Conservation (phyloP, 805 yeast genomes). For the Metschnikowia hibisci region DNA sequence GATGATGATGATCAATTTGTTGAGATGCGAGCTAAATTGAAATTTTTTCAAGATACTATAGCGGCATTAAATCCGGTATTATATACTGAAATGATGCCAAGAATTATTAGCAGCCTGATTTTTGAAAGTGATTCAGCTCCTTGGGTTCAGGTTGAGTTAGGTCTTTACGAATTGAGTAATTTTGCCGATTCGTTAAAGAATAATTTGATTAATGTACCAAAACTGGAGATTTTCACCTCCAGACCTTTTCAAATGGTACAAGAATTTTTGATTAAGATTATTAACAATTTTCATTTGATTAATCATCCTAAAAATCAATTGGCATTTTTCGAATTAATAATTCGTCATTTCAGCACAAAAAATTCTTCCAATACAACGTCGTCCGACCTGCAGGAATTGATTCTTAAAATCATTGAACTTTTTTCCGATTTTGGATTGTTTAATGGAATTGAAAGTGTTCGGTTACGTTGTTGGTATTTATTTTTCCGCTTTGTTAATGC, state of each 20-base stretch:
- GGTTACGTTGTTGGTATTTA: constrained; percentile 85
- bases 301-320: constrained; percentile 81
- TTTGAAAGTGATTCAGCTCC: constrained; percentile 12
- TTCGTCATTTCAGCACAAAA: constrained; percentile 65
- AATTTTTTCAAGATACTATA: constrained; percentile 80
- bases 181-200: constrained; percentile 77
- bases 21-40: constrained; percentile 72
- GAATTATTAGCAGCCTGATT: constrained; percentile 45
- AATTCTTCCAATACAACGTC: constrained; percentile 33
- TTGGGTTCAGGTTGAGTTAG: constrained; percentile 68
- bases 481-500: constrained; percentile 78
- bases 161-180: constrained; percentile 74
- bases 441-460: constrained; percentile 67
- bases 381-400: constrained; percentile 46
- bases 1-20: constrained; percentile 60
- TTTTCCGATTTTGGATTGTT: constrained; percentile 83
- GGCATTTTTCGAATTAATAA: constrained; percentile 77
- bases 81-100: constrained; percentile 55
- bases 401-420: constrained; percentile 60
- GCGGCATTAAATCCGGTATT: constrained; percentile 53
- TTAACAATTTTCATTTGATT: constrained; percentile 37
- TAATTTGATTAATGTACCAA: constrained; percentile 67
- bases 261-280: constrained; percentile 55
- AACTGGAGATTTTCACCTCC: constrained; percentile 59
- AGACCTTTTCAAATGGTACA: constrained; percentile 62